phyloP scores from a whole-genome alignment of 805 yeast genomes.

The Zygotorulaspora florentina region DNA sequence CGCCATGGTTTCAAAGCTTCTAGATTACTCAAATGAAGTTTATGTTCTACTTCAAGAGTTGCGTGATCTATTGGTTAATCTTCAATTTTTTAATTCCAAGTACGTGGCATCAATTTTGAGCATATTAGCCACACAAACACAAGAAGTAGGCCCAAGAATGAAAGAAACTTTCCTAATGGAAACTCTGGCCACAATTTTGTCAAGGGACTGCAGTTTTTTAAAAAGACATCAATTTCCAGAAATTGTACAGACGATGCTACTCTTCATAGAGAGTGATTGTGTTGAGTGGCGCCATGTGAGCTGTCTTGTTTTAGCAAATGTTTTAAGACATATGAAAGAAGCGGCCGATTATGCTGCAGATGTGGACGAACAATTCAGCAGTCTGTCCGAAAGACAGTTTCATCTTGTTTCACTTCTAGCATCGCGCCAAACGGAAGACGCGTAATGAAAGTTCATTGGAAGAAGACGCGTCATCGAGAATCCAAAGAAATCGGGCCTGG shows the following conservation, averaged over 20 bases:
- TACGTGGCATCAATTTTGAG: conserved; percentile 19
- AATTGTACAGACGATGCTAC: conserved; percentile 22
- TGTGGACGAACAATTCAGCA: conserved; percentile 1
- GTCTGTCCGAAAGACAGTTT: conserved; percentile 5
- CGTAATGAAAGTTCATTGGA: background rate
- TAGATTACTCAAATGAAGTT: conserved; percentile 24
- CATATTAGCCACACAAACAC: conserved; percentile 14
- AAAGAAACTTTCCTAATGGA: conserved; percentile 21
- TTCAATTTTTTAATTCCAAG: conserved; percentile 16
- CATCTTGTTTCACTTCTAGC: conserved; percentile 4
- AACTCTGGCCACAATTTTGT: conserved; percentile 14
- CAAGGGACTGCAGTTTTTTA: conserved; percentile 1
- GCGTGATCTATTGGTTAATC: conserved; percentile 16
- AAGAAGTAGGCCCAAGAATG: conserved; percentile 7
- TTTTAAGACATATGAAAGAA: conserved; percentile 2
- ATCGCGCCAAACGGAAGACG: conserved; percentile 4
- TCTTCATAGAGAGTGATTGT: conserved; percentile 13
- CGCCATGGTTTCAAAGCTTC: conserved; percentile 18
- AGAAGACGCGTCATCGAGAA: conserved; percentile 1
- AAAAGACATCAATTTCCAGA: conserved; percentile 22
- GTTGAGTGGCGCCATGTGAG: conserved; percentile 26
- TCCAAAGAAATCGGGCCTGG: too few species aligned
- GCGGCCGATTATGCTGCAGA: background rate
- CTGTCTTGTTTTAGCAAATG: conserved; percentile 13
- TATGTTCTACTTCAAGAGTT: conserved; percentile 25